Conservation (phyloP, 2,329 filamentous ascomycete species). For the Fusarium temperatum region DNA sequence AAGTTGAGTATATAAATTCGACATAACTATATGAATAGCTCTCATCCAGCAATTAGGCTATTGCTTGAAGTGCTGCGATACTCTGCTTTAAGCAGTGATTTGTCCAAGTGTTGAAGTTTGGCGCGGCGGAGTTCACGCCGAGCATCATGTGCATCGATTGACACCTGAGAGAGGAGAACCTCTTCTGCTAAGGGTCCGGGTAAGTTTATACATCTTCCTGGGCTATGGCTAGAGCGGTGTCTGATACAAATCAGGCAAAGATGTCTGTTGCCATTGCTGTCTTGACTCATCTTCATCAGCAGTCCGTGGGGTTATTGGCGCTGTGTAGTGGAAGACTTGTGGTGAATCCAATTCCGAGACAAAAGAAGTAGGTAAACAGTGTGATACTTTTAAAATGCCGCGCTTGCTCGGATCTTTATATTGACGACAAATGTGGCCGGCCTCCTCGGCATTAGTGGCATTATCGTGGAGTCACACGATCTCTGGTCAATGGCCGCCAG, state of each 20-base stretch:
- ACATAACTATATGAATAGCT: neutral
- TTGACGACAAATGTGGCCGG: too few species aligned
- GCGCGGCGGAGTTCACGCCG: neutral
- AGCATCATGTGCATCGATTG: neutral
- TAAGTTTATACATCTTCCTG: neutral
- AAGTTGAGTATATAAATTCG: neutral
- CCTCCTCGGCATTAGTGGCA: too few species aligned
- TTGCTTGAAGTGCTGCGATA: neutral
- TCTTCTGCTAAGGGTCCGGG: neutral
- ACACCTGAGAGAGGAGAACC: too few species aligned
- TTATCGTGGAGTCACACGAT: too few species aligned
- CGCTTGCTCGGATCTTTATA: too few species aligned
- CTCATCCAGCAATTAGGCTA: neutral
- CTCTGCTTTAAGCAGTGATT: neutral
- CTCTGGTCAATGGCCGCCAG: too few species aligned
- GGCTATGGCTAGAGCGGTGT: neutral
- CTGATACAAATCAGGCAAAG: neutral
- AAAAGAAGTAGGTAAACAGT: neutral
- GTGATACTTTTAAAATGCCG: too few species aligned
- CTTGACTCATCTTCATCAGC: too few species aligned
- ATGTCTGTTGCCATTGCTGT: too few species aligned
- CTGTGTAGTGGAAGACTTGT: too few species aligned
- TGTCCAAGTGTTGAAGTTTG: neutral
- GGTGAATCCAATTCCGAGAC: neutral
- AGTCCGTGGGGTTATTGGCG: too few species aligned